These are phyloP conservation scores for Podaxis sp. DNA, from an alignment of 768 basidiomycete genomes.

Conservation along the genomic window DNA sequence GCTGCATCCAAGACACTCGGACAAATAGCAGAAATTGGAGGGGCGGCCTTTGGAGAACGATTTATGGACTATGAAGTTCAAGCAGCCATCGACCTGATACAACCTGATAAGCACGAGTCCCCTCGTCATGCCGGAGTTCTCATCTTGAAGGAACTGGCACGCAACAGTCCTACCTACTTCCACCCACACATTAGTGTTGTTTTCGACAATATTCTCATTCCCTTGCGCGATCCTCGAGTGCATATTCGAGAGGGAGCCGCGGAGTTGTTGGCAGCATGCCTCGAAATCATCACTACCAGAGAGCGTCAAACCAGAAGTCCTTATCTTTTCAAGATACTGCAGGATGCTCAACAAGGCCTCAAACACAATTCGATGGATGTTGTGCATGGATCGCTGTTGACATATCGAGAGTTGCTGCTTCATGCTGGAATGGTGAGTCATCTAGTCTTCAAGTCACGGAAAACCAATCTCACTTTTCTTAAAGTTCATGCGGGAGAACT, in stretches of 20 bases:
- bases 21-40: constrained; percentile 81
- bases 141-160: constrained; percentile 90
- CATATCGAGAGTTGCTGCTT: constrained; percentile 86
- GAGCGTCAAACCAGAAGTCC: constrained; percentile 65
- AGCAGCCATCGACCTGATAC: constrained; percentile 77
- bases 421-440: constrained; percentile 89
- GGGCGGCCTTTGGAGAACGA: constrained; percentile 78
- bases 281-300: constrained; percentile 81
- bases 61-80: constrained; percentile 92
- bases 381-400: constrained; percentile 90
- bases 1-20: constrained; percentile 92
- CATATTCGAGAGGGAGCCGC: constrained; percentile 93
- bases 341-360: constrained; percentile 82
- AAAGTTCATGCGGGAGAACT: constrained; percentile 88
- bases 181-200: constrained; percentile 85
- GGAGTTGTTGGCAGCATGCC: constrained; percentile 87
- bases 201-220: constrained; percentile 90
- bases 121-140: constrained; percentile 92
- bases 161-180: constrained; percentile 85
- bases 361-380: constrained; percentile 82
- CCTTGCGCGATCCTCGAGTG: constrained; percentile 84
- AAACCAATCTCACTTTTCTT: neutral
- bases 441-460: neutral
- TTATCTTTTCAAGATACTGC: constrained; percentile 79
- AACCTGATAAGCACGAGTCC: constrained; percentile 78